A percentile compares a stretch with the other conserved stretches of the same genome.
Conservation (phyloP, 352 stramenopile species). For the Stephanocyclus meneghinianus region DNA sequence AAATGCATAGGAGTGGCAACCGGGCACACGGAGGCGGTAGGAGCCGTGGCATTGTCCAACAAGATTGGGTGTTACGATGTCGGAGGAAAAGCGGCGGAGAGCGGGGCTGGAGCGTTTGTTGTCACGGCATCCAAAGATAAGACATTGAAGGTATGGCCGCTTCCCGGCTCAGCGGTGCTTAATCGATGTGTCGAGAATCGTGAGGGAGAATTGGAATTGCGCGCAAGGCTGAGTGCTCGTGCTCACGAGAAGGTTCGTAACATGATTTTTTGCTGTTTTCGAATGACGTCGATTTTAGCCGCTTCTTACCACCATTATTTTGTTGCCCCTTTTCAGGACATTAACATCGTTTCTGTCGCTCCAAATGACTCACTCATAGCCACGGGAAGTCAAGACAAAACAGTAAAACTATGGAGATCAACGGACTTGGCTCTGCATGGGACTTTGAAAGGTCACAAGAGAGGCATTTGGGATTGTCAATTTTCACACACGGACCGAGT, state of each 20-base stretch:
- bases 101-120: slow-evolving; percentile 88
- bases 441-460: slow-evolving; percentile 94
- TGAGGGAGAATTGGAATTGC: slow-evolving; percentile 78
- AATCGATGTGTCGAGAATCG: slow-evolving; percentile 64
- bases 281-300: not conserved
- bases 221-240: slow-evolving; percentile 63
- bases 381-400: slow-evolving; percentile 96
- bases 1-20: slow-evolving; percentile 88
- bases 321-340: slow-evolving; percentile 92
- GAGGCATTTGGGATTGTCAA: slow-evolving; percentile 95
- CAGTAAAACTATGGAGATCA: slow-evolving; percentile 94
- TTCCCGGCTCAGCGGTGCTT: slow-evolving; percentile 77
- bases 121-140: slow-evolving; percentile 95
- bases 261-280: not conserved
- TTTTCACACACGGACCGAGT: slow-evolving; percentile 96
- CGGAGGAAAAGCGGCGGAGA: slow-evolving; percentile 70
- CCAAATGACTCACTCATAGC: slow-evolving; percentile 97
- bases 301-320: slow-evolving; percentile 6
- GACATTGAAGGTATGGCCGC: slow-evolving; percentile 96
- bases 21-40: slow-evolving; percentile 93
- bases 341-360: slow-evolving; percentile 93
- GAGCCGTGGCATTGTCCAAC: slow-evolving; percentile 89
- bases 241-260: slow-evolving; percentile 71
- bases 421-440: slow-evolving; percentile 88
- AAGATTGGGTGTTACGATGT: slow-evolving; percentile 84